These are phyloP conservation scores for Boletus sp. DNA, from an alignment of 768 basidiomycete genomes.

Conservation along the genomic window DNA sequence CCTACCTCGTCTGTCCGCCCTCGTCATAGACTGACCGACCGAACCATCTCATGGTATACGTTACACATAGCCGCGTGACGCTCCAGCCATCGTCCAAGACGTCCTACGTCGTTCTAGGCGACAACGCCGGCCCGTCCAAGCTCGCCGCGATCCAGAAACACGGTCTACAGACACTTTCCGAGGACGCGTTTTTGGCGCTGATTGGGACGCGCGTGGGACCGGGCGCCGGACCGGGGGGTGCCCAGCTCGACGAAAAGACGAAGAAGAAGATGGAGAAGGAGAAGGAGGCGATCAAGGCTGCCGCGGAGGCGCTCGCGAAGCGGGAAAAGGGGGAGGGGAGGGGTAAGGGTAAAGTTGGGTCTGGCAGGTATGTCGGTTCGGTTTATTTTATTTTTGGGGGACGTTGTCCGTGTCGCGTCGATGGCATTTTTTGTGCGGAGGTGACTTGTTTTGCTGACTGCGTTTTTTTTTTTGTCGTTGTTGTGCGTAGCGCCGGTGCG, in stretches of 20 bases:
- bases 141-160: constrained; percentile 84
- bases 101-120: constrained; percentile 83
- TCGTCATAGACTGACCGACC: background rate
- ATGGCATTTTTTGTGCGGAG: background rate
- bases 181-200: constrained; percentile 83
- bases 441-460: background rate
- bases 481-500: constrained; percentile 20
- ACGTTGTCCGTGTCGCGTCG: background rate
- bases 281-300: constrained; percentile 64
- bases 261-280: constrained; percentile 81
- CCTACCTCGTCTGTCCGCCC: background rate
- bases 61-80: constrained; percentile 78
- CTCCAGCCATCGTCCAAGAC: constrained; percentile 88
- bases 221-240: constrained; percentile 27
- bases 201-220: constrained; percentile 69
- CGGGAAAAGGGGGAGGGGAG: constrained; percentile 50
- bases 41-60: background rate
- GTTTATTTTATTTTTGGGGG: no score
- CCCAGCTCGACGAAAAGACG: constrained; percentile 69
- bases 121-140: constrained; percentile 85
- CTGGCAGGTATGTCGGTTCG: constrained; percentile 15
- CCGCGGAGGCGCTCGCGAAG: constrained; percentile 75
- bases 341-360: constrained; percentile 6
- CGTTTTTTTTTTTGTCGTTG: background rate
- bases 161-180: constrained; percentile 66